These are phyloP conservation scores for Cinnamomum chago DNA, from an alignment of 164 flowering plant genomes.

Conservation along the genomic window DNA sequence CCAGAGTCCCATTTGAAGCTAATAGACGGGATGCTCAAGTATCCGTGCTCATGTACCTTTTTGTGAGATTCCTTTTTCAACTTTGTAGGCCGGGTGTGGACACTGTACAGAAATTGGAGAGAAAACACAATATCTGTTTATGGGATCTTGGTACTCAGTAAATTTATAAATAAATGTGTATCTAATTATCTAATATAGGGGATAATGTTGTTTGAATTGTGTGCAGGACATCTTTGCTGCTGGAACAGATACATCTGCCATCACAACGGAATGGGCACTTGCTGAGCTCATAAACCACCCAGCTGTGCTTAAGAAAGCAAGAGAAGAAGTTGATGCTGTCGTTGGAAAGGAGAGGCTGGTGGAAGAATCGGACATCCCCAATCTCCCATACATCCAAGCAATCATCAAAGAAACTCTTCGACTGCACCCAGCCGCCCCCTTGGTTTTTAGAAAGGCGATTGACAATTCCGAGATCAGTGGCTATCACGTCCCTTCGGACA, in stretches of 20 bases:
- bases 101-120: no score
- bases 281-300: conserved; percentile 41
- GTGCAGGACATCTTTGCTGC: conserved; percentile 37
- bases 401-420: conserved; percentile 6
- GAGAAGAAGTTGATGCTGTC: conserved; percentile 4
- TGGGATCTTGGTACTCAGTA: no score
- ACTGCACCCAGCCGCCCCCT: conserved; percentile 6
- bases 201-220: background rate
- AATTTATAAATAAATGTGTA: no score
- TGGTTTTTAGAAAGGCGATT: conserved; percentile 2
- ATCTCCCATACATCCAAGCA: conserved; percentile 16
- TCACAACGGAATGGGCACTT: conserved; percentile 38
- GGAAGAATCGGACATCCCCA: conserved; percentile 12
- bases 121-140: no score
- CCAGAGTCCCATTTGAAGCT: background rate
- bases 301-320: background rate
- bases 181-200: no score
- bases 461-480: conserved; percentile 9
- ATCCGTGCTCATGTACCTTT: background rate
- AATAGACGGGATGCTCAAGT: no score
- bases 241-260: conserved; percentile 40
- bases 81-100: no score
- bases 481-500: conserved; percentile 2
- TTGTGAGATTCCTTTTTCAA: no score
- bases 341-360: conserved; percentile 6